A percentile compares a stretch with the other conserved stretches of the same genome.
Evolutionary conservation across 2,329 filamentous ascomycete species (phyloP).

Genomic region (Myriosclerotinia curreyana): DNA sequence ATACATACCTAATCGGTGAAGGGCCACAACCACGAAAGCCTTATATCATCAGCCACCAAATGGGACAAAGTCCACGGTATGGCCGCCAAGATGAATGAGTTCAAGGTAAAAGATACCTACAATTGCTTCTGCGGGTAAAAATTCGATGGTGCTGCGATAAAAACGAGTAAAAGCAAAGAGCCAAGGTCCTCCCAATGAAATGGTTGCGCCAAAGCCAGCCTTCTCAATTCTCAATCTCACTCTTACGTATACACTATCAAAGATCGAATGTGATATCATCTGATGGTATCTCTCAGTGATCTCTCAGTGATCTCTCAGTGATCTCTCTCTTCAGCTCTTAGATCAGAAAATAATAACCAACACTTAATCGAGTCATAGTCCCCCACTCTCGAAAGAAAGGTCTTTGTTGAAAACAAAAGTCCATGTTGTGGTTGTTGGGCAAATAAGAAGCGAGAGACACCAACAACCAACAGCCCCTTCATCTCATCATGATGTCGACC

Average conservation of each 20-base stretch:
- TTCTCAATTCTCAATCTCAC: slow-evolving; percentile 12
- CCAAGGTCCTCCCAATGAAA: background rate
- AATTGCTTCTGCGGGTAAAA: background rate
- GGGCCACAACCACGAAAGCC: background rate
- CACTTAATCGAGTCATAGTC: slow-evolving; percentile 3
- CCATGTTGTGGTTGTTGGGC: background rate
- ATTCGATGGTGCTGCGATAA: background rate
- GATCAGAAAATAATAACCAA: background rate
- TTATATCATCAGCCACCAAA: slow-evolving; percentile 7
- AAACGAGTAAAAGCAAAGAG: slow-evolving; percentile 7
- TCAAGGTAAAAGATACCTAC: background rate
- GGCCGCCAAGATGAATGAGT: background rate
- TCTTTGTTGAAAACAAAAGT: background rate
- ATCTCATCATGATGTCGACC: slow-evolving; percentile 13
- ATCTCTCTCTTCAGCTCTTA: slow-evolving; percentile 5
- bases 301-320: background rate
- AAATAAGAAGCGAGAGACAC: background rate
- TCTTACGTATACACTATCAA: slow-evolving; percentile 8
- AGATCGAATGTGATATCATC: slow-evolving; percentile 19
- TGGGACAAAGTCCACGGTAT: background rate
- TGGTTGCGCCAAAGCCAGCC: slow-evolving; percentile 16
- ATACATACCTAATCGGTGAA: slow-evolving; percentile 8
- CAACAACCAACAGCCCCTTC: background rate
- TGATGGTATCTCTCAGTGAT: slow-evolving; percentile 12
- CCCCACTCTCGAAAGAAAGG: background rate